Evolutionary conservation across 306 rosid species (phyloP), one percentile per base, ranked within the genome.

Genomic region (Vigna mungo): DNA sequence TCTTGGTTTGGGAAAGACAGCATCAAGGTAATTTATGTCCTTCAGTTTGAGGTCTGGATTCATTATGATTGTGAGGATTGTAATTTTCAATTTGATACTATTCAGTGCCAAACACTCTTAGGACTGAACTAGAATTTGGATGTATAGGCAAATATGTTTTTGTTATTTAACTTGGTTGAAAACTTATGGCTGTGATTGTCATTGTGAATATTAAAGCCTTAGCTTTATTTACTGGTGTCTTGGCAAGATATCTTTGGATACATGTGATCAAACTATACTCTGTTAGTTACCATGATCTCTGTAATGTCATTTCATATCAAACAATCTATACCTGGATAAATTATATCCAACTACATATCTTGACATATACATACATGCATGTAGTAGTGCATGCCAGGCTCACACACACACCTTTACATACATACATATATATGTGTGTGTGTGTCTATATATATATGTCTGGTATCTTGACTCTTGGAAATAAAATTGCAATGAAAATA

Each of bases 1-100:
- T 91, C 89, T 88, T 95, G 97, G 99, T 92, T 86, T 67, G 99
- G 99, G 78, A 95, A 91, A 84, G 94, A 89, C 63, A 95, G 98
- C 83, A 66, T 80, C 56, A 90, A 91, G 97, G 99, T 95, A 86
- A 88, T 80, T 71, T 58, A 60, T 47, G 54, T 75, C 56, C 4
- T 81, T 68, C 73, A 75, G 17, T 78, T 78, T 75, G 66, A 76
- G 81, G 72, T 71, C 44, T 41, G 77, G 63, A 72, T 84, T 51
- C 67, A 37, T 34, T 49, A 52, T 20, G 36, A 34, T 5, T 5
- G 37, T 5, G 7, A 44, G 63, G 54, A 44, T 68, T 71, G 14
- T 4, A 72, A 30, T 3, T 41, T 49, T 68, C 70, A 18, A 12
- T 52, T 17, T 72, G 51, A 34, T 34, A 43, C 62, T 30, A 67